Evolutionary conservation across 2,329 filamentous ascomycete species (phyloP).

Genomic region (Sporothrix mexicana): DNA sequence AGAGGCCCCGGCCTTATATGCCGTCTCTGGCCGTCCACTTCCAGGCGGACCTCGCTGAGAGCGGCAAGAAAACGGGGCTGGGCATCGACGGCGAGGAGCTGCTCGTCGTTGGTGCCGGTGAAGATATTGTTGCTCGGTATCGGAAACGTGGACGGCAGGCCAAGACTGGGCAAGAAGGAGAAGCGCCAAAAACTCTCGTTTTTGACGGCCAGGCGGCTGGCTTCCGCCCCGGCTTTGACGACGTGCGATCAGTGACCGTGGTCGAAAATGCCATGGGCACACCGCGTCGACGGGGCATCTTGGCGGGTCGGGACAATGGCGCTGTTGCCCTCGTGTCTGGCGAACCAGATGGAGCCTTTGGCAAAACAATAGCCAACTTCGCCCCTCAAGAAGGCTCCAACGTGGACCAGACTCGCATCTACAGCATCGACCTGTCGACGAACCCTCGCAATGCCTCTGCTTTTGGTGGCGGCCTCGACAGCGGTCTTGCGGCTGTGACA

Average conservation of each 20-base stretch:
- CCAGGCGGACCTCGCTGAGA: conserved; percentile 40
- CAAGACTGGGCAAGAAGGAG: conserved; percentile 29
- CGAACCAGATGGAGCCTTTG: conserved; percentile 41
- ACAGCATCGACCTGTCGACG: conserved; percentile 43
- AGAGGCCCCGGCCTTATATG: conserved; percentile 42
- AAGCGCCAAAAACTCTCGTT: conserved; percentile 45
- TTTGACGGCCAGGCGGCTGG: conserved; percentile 49
- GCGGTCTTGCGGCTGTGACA: conserved; percentile 44
- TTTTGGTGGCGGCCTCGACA: conserved; percentile 18
- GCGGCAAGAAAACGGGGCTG: not conserved
- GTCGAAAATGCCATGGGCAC: conserved; percentile 44
- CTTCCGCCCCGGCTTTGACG: conserved; percentile 54
- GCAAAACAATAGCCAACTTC: conserved; percentile 34
- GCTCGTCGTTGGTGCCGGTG: conserved; percentile 58
- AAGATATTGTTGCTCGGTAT: conserved; percentile 55
- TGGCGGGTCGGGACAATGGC: conserved; percentile 59
- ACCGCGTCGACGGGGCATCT: conserved; percentile 44
- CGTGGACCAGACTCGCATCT: conserved; percentile 60
- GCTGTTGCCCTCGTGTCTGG: conserved; percentile 54
- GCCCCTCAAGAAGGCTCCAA: conserved; percentile 60
- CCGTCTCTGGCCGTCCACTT: conserved; percentile 55
- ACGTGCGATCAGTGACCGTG: conserved; percentile 56
- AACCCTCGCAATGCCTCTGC: not conserved
- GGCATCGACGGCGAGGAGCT: conserved; percentile 49
- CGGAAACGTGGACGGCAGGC: conserved; percentile 41